These are phyloP conservation scores for Lignosus rhinocerotis DNA, from an alignment of 1,284 basidiomycete genomes.

Conservation along the genomic window DNA sequence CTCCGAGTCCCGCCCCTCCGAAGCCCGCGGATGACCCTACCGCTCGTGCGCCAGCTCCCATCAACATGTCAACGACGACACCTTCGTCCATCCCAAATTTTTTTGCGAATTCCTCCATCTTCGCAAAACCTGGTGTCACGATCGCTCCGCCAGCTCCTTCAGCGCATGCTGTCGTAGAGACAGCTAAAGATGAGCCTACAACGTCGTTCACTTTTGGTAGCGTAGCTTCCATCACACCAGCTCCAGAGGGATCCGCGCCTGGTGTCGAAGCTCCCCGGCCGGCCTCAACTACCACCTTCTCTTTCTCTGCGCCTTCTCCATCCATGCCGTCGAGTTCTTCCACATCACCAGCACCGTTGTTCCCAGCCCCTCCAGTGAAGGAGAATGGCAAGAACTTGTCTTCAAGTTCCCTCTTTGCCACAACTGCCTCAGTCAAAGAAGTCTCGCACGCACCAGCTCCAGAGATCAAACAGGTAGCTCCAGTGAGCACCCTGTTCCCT, in stretches of 20 bases:
- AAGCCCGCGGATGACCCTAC: slow-evolving; percentile 11
- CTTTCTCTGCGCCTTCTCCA: not conserved
- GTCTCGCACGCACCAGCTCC: slow-evolving; percentile 3
- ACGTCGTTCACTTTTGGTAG: slow-evolving; percentile 22
- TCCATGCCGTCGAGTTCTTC: not conserved
- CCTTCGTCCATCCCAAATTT: slow-evolving; percentile 47
- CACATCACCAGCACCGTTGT: not conserved
- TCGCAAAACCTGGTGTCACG: slow-evolving; percentile 32
- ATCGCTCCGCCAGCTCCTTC: slow-evolving; percentile 19
- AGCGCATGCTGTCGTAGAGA: not conserved
- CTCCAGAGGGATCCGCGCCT: not conserved
- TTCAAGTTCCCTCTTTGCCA: slow-evolving; percentile 7
- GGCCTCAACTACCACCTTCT: slow-evolving; percentile 3
- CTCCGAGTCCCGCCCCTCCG: slow-evolving; percentile 21
- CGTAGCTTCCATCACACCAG: not conserved
- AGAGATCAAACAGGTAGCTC: not conserved
- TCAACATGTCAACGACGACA: slow-evolving; percentile 3
- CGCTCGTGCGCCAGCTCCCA: not conserved
- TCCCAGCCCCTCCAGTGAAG: slow-evolving; percentile 9
- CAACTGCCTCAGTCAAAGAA: not conserved
- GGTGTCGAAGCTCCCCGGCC: slow-evolving; percentile 4
- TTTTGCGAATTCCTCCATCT: slow-evolving; percentile 43
- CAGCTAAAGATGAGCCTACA: not conserved
- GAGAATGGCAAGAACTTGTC: not conserved
- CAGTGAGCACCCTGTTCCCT: slow-evolving; percentile 11